Base-by-base conservation (phyloP, 2,329 filamentous ascomycete species). In the Diplodia intermedia region DNA sequence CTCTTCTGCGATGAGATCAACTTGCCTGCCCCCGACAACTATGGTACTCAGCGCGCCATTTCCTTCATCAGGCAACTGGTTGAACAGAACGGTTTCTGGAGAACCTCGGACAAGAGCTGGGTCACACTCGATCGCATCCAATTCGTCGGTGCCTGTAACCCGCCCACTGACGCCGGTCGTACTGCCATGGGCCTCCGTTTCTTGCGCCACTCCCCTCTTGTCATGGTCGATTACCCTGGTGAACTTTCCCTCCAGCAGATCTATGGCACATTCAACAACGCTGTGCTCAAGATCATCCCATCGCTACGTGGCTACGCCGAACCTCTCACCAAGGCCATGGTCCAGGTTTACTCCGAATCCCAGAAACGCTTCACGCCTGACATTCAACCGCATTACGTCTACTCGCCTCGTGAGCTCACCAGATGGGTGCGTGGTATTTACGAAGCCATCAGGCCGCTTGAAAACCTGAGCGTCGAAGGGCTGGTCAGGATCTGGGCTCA, bases 1-100 rank as follows among this genome's bases (percentile, higher is more conserved):
- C 89, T 99, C 70, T 99, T 99, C 86, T 99, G 95, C 75, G 95
- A 99, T 78, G 95, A 99, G 79, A 99, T 99, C 82, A 99, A 99
- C 80, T 86, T 99, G 84, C 95, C 95, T 7, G 94, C 95, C 4
- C 95, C 95, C 3, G 95, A 99, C 82, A 94, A 93, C 75, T 99
- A 99, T 78, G 94, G 94, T 67, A 99, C 96, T 1, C 95, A 99
- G 79, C 90, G 95, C 70, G 95, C 95, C 40, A 99, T 99, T 71
- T 96, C 95, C 6, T 99, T 99, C 86, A 81, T 99, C 72, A 90
- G 96, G 73, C 95, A 99, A 79, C 89, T 99, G 70, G 94, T 99
- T 60, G 95, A 99, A 79, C 95, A 99, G 77, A 98, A 98, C 73
- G 95, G 95, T 36, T 99, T 99, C 87, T 99, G 96, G 96, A 88